Evolutionary conservation across 2,329 filamentous ascomycete species (phyloP).

Genomic region (Aspergillus piperis): DNA sequence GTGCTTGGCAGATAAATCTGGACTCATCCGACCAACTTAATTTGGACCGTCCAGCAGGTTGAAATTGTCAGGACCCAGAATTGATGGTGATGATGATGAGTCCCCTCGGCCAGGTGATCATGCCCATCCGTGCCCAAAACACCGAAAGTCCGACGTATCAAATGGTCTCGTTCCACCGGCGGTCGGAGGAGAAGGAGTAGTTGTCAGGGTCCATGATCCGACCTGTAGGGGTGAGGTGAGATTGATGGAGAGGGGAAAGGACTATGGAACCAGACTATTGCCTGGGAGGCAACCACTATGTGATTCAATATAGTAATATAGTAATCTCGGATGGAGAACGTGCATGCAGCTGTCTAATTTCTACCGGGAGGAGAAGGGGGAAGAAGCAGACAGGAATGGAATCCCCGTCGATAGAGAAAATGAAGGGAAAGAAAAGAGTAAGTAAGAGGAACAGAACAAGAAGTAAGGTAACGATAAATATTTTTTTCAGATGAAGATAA

Average conservation of each 20-base stretch:
- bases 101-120: constrained; percentile 6
- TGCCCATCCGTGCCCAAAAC: constrained; percentile 19
- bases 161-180: neutral
- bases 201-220: neutral
- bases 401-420: neutral
- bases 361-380: neutral
- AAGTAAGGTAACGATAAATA: neutral
- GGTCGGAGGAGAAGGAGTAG: neutral
- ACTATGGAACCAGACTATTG: neutral
- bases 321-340: neutral
- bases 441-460: neutral
- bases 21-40: constrained; percentile 6
- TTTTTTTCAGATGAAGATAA: neutral
- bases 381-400: neutral
- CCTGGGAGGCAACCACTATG: neutral
- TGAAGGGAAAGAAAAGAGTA: neutral
- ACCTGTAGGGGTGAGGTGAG: neutral
- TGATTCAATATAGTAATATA: neutral
- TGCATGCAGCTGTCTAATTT: neutral
- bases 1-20: constrained; percentile 1
- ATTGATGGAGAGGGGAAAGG: neutral
- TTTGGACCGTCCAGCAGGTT: constrained; percentile 7
- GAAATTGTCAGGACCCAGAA: constrained; percentile 5
- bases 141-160: constrained; percentile 11
- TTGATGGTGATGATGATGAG: neutral